phyloP scores from a whole-genome alignment of 202 grass and related monocot species.

The Setaria italica region DNA sequence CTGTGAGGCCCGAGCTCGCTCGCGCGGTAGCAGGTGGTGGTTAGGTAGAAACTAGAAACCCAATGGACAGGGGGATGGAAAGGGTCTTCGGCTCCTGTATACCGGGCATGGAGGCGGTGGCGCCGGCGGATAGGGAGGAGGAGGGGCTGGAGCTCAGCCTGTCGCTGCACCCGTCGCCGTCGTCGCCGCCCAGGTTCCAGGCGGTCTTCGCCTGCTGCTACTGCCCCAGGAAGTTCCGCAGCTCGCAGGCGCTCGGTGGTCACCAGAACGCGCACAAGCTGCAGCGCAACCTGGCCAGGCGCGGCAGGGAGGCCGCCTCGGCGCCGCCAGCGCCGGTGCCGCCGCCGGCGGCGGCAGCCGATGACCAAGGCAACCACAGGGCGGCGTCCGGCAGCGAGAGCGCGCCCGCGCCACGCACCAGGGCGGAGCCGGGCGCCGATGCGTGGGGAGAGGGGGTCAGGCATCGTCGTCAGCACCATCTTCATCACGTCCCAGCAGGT shows the following conservation, averaged over 20 bases:
- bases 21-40: background rate
- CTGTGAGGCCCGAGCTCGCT: background rate
- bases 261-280: slow-evolving; percentile 89
- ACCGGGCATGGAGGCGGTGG: slow-evolving; percentile 36
- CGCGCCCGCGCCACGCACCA: slow-evolving; percentile 23
- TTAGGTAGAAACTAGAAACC: background rate
- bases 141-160: slow-evolving; percentile 61
- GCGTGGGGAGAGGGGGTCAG: slow-evolving; percentile 21
- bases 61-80: slow-evolving; percentile 38
- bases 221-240: slow-evolving; percentile 84
- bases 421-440: slow-evolving; percentile 9
- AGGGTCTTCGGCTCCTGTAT: slow-evolving; percentile 31
- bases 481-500: background rate
- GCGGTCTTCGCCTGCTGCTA: slow-evolving; percentile 85
- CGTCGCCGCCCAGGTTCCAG: slow-evolving; percentile 55
- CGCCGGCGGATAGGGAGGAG: slow-evolving; percentile 3
- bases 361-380: background rate
- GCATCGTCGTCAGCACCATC: background rate
- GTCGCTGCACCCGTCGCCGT: slow-evolving; percentile 58
- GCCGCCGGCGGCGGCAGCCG: background rate
- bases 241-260: slow-evolving; percentile 76
- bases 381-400: background rate
- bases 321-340: background rate
- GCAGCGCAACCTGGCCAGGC: slow-evolving; percentile 69
- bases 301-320: slow-evolving; percentile 40